Base-by-base conservation (phyloP, 306 rosid genomes). In the Abrus pulchellus region DNA sequence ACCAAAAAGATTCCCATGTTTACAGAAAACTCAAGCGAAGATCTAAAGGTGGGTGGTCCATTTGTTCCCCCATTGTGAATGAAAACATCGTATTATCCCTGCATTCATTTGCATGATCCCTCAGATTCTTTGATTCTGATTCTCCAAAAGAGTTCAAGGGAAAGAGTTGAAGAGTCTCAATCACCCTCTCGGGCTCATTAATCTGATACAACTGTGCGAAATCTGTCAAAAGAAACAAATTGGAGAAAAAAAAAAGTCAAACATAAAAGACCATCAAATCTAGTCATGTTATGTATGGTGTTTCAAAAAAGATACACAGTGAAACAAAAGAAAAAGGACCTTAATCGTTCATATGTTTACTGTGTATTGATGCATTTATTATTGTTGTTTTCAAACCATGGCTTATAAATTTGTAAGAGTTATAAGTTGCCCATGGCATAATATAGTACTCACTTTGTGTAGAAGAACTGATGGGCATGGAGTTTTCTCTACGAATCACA, bases 161-260 rank as follows among this genome's bases (percentile, higher is more conserved):
- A 56, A 95, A 93, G 41, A 95, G 98, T 62, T 95, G 94, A 50
- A 93, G 99, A 0, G 99, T 95, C 83, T 93, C 90, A 6, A 83
- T 80, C 89, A 85, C 92, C 59, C 90, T 88, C 45, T 85, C 90
- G 0, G 88, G 80, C 89, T 86, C 94, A 1, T 72, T 70, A 54
- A 76, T 87, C 53, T 73, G 81, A 80, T 89, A 84, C 11, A 56
- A n/a, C 64, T 83, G 88, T 32, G 84, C 62, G 78, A 80, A 83
- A 86, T 76, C 90, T 88, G 70, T 48, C 6, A 30, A 53, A 59
- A 41, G 3, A 36, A 71, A 47, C 45, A 50, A 45, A 57, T n/a
- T 9, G 12, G n/a, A 52, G 5, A 71, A 52, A 53, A 1, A 20
- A 53, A 20, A 56, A 13, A 8, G 33, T 48, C 36, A 30, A 41